phyloP scores from a whole-genome alignment of 2,329 filamentous ascomycete species.

The Aspergillus sp. region DNA sequence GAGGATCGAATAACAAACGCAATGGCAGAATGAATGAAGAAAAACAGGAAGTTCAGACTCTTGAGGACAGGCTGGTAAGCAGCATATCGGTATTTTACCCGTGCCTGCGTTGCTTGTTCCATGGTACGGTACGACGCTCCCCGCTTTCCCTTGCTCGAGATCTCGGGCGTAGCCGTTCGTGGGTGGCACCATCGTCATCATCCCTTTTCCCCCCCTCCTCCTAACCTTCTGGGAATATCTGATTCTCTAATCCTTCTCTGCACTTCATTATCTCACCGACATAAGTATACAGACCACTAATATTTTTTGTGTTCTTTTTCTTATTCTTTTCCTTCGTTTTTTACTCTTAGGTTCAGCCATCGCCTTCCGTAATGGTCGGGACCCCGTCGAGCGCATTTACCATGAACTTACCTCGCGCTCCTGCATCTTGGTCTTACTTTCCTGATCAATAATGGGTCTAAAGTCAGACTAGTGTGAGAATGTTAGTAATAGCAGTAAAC shows the following conservation, averaged over 20 bases:
- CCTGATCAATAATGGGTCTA: background rate
- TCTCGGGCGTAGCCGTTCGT: slow-evolving; percentile 29
- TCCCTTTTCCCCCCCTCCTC: background rate
- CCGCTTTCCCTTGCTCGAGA: slow-evolving; percentile 29
- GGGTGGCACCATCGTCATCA: slow-evolving; percentile 24
- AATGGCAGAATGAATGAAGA: too few species aligned
- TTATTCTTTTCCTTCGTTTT: too few species aligned
- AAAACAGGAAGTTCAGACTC: too few species aligned
- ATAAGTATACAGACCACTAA: too few species aligned
- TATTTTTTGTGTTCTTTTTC: too few species aligned
- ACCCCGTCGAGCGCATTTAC: too few species aligned
- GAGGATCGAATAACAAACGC: too few species aligned
- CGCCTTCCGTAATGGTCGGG: too few species aligned
- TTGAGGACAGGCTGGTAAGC: background rate
- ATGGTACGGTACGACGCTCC: slow-evolving; percentile 25
- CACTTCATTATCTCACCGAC: background rate
- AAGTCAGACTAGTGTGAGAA: background rate
- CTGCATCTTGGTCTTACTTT: background rate
- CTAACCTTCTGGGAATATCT: background rate
- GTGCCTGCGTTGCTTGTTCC: slow-evolving; percentile 24
- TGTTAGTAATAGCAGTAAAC: background rate
- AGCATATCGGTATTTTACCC: slow-evolving; percentile 6
- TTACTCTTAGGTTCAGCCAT: too few species aligned
- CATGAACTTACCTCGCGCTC: too few species aligned
- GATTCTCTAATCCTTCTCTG: background rate